phyloP scores from a whole-genome alignment of 192 early-diverging fungal species.

The Linnemannia hyalina region DNA sequence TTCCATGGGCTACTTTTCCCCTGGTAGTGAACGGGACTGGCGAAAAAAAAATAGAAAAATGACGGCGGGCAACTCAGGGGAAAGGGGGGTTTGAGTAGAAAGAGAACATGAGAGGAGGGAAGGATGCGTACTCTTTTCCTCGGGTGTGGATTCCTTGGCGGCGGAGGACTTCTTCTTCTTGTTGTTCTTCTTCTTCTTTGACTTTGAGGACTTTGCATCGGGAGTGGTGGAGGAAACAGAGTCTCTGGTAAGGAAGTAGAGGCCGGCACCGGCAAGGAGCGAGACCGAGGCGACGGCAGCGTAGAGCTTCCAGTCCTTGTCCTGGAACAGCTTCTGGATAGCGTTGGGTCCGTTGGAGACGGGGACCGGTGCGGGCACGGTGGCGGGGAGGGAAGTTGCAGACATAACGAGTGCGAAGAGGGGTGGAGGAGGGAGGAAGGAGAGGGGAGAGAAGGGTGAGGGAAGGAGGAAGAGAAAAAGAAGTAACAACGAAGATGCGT shows the following conservation, averaged over 20 bases:
- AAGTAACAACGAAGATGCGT: neutral
- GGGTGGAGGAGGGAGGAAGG: neutral
- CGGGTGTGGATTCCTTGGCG: slow-evolving; percentile 32
- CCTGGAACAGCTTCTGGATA: slow-evolving; percentile 66
- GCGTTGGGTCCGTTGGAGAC: slow-evolving; percentile 33
- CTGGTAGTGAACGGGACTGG: slow-evolving; percentile 1
- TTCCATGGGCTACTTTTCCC: neutral
- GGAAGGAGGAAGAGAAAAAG: slow-evolving; percentile 1
- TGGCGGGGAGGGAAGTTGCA: slow-evolving; percentile 34
- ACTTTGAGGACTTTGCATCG: slow-evolving; percentile 56
- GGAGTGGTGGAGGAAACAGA: slow-evolving; percentile 44
- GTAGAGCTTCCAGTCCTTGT: slow-evolving; percentile 81
- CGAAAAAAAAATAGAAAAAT: slow-evolving; percentile 14
- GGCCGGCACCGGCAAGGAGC: slow-evolving; percentile 69
- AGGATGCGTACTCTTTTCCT: slow-evolving; percentile 27
- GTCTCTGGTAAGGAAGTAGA: slow-evolving; percentile 73
- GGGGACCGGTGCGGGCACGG: slow-evolving; percentile 43
- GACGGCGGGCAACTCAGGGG: neutral
- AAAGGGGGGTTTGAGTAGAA: neutral
- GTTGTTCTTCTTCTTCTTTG: slow-evolving; percentile 59
- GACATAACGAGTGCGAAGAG: slow-evolving; percentile 25
- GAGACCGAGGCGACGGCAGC: slow-evolving; percentile 71
- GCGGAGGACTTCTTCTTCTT: slow-evolving; percentile 50
- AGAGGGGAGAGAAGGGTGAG: neutral
- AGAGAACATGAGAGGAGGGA: neutral